These are phyloP conservation scores for Rhizopogon vesiculosus DNA, from an alignment of 768 basidiomycete species.

Conservation along the genomic window DNA sequence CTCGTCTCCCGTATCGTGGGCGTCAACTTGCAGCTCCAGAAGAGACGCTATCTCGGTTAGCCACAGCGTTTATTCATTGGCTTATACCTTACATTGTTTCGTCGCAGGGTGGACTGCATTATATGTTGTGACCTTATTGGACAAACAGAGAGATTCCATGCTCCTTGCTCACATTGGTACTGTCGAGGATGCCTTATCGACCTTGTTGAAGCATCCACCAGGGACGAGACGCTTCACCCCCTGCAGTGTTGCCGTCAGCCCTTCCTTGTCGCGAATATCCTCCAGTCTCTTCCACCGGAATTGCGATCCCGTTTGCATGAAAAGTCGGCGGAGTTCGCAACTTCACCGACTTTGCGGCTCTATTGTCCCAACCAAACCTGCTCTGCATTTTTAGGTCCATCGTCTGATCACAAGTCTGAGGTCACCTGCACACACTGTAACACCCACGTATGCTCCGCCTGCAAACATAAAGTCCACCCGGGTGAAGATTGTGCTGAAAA, in stretches of 20 bases:
- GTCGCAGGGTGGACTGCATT: conserved; percentile 29
- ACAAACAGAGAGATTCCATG: conserved; percentile 23
- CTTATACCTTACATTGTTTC: background rate
- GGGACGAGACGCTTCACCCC: conserved; percentile 50
- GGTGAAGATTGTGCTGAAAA: conserved; percentile 38
- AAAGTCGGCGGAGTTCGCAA: conserved; percentile 45
- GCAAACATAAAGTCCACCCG: conserved; percentile 44
- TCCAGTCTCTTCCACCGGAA: conserved; percentile 23
- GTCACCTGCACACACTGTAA: conserved; percentile 39
- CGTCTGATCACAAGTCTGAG: conserved; percentile 8
- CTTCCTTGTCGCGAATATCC: conserved; percentile 25
- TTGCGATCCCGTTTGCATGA: conserved; percentile 29
- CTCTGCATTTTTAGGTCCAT: conserved; percentile 48
- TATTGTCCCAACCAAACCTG: conserved; percentile 49
- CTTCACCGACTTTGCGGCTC: conserved; percentile 36
- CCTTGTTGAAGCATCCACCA: conserved; percentile 36
- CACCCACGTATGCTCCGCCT: conserved; percentile 38
- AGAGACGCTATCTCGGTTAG: background rate
- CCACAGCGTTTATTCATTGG: background rate
- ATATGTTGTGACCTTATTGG: conserved; percentile 36
- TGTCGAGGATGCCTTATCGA: conserved; percentile 39
- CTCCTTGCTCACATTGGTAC: conserved; percentile 43
- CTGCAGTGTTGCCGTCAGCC: conserved; percentile 43
- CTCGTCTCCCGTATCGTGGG: background rate
- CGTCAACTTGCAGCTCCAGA: background rate